phyloP scores from a whole-genome alignment of 495 filamentous ascomycete genomes.

The Trichoderma gamsii region DNA sequence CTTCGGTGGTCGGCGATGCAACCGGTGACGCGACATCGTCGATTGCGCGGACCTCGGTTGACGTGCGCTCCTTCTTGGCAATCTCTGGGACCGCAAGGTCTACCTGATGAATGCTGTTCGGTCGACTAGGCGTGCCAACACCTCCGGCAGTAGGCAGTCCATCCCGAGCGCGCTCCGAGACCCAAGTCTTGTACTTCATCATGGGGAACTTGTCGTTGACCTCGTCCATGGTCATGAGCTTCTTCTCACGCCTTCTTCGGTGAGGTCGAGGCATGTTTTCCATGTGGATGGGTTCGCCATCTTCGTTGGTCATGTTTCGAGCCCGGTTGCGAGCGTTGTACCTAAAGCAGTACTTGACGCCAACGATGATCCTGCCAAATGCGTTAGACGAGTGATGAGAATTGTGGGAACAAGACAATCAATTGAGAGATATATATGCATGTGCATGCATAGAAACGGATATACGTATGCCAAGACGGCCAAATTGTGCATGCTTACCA shows the following conservation, averaged over 20 bases:
- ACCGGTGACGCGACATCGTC: neutral
- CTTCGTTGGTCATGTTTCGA: slow-evolving; percentile 62
- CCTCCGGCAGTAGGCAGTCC: slow-evolving; percentile 82
- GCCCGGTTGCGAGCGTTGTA: slow-evolving; percentile 93
- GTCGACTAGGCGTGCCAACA: slow-evolving; percentile 67
- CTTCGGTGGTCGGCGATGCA: slow-evolving; percentile 15
- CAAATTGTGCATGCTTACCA: slow-evolving; percentile 56
- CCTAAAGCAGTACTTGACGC: slow-evolving; percentile 97
- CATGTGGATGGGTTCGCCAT: slow-evolving; percentile 82
- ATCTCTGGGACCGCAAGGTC: slow-evolving; percentile 47
- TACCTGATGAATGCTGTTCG: slow-evolving; percentile 59
- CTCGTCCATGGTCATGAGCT: slow-evolving; percentile 97
- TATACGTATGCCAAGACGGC: no score
- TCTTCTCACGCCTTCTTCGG: slow-evolving; percentile 86
- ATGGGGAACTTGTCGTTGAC: slow-evolving; percentile 96
- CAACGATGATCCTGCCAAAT: slow-evolving; percentile 88
- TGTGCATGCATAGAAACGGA: neutral
- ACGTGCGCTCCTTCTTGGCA: slow-evolving; percentile 29
- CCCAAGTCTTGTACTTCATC: slow-evolving; percentile 94
- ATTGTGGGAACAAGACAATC: neutral
- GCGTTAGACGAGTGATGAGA: slow-evolving; percentile 25
- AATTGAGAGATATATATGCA: neutral
- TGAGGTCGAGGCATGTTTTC: slow-evolving; percentile 72
- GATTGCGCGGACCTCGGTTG: neutral
- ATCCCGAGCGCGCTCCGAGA: slow-evolving; percentile 71